Evolutionary conservation across 2,329 filamentous ascomycete species (phyloP).

Genomic region (Ophioceras dolichostomum): DNA sequence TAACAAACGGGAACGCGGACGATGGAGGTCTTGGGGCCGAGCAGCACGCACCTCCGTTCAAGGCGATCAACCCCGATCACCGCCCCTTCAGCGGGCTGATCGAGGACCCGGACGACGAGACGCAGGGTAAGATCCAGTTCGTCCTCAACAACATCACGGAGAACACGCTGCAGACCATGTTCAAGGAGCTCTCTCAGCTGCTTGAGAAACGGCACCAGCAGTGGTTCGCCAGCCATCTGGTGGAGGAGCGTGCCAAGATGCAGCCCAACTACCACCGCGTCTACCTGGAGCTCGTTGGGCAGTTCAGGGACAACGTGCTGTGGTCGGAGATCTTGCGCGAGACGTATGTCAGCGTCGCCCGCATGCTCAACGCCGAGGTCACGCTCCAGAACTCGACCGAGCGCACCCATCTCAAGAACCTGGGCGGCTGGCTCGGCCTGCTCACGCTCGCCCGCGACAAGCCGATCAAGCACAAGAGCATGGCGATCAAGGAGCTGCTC

Average conservation of each 20-base stretch:
- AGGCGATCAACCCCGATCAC: constrained; percentile 64
- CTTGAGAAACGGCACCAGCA: constrained; percentile 75
- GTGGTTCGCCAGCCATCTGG: constrained; percentile 93
- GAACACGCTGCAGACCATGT: constrained; percentile 74
- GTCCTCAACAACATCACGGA: constrained; percentile 94
- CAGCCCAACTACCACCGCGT: constrained; percentile 94
- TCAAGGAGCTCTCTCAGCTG: constrained; percentile 66
- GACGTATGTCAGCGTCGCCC: constrained; percentile 76
- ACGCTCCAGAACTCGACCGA: constrained; percentile 79
- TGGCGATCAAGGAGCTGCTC: constrained; percentile 91
- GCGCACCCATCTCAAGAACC: constrained; percentile 79
- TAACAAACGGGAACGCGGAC: constrained; percentile 61
- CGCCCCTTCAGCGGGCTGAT: constrained; percentile 51
- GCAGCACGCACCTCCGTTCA: constrained; percentile 58
- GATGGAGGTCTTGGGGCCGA: constrained; percentile 44
- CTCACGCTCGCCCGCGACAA: constrained; percentile 88
- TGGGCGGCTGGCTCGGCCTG: constrained; percentile 87
- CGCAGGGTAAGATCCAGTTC: constrained; percentile 89
- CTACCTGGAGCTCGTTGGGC: constrained; percentile 78
- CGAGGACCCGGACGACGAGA: constrained; percentile 72
- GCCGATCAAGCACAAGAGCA: constrained; percentile 91
- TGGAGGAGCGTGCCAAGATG: constrained; percentile 92
- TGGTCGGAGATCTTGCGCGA: constrained; percentile 88
- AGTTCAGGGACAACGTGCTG: constrained; percentile 66
- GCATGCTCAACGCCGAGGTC: constrained; percentile 80